A percentile compares a stretch with the other conserved stretches of the same genome.
phyloP scores from a whole-genome alignment of 2,329 filamentous ascomycete species.

The Cercospora sojina region DNA sequence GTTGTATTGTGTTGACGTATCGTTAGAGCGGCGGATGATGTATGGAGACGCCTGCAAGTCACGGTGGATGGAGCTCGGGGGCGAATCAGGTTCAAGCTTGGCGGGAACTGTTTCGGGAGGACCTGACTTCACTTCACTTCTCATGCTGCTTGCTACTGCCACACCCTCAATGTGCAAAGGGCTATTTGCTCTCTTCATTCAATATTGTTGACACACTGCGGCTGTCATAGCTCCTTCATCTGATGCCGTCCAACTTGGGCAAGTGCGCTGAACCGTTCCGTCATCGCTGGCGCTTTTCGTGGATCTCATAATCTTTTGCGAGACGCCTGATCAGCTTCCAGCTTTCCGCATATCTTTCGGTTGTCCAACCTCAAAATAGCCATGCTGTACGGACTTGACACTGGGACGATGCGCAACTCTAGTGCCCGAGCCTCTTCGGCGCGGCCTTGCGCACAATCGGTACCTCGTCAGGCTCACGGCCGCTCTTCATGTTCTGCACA shows the following conservation, averaged over 20 bases:
- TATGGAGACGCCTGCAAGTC: slow-evolving; percentile 1
- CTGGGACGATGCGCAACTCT: background rate
- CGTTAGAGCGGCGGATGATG: background rate
- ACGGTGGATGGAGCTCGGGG: background rate
- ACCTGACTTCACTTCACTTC: slow-evolving; percentile 7
- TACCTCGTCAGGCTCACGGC: background rate
- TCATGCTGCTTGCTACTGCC: background rate
- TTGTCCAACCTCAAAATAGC: background rate
- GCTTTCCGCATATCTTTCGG: background rate
- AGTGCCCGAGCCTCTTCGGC: too few relatives aligned
- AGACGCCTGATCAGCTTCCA: background rate
- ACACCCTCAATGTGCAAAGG: background rate
- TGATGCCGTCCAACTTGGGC: background rate
- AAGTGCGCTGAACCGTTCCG: background rate
- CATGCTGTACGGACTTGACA: background rate
- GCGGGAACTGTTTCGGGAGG: background rate
- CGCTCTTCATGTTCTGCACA: background rate
- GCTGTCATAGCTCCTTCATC: background rate
- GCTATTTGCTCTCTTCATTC: background rate
- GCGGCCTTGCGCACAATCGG: background rate
- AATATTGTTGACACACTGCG: background rate
- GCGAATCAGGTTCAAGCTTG: slow-evolving; percentile 2
- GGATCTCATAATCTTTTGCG: background rate
- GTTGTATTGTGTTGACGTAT: slow-evolving; percentile 14
- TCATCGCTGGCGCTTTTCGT: background rate